These are phyloP conservation scores for Schizonepeta tenuifolia DNA, from an alignment of 257 asterid genomes.

Conservation along the genomic window DNA sequence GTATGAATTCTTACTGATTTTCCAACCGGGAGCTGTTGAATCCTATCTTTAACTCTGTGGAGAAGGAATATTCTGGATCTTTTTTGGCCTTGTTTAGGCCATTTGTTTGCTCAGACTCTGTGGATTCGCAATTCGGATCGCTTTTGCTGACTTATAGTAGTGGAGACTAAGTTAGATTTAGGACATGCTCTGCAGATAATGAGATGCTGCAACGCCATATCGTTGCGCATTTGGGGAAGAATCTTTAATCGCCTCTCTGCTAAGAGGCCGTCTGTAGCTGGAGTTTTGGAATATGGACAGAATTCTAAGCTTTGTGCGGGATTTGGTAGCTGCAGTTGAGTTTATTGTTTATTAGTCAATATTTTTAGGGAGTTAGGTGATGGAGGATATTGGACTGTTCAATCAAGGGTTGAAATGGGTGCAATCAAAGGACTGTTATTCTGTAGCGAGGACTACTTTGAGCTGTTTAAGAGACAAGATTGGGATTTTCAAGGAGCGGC, in stretches of 20 bases:
- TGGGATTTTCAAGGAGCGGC: slow-evolving; percentile 75
- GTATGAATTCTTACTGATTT: slow-evolving; percentile 32
- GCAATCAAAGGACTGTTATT: slow-evolving; percentile 78
- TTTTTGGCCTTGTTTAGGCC: slow-evolving; percentile 37
- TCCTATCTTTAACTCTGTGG: slow-evolving; percentile 37
- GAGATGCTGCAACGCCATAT: slow-evolving; percentile 36
- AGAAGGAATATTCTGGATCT: slow-evolving; percentile 71
- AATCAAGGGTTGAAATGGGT: slow-evolving; percentile 91
- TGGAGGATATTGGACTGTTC: slow-evolving; percentile 98
- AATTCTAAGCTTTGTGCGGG: slow-evolving; percentile 21
- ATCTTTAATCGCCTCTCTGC: slow-evolving; percentile 31
- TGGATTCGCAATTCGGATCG: slow-evolving; percentile 44
- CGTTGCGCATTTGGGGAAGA: slow-evolving; percentile 37
- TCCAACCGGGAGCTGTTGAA: slow-evolving; percentile 29
- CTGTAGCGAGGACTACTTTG: slow-evolving; percentile 55
- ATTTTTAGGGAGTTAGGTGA: slow-evolving; percentile 38
- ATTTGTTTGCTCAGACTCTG: slow-evolving; percentile 35
- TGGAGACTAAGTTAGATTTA: slow-evolving; percentile 36
- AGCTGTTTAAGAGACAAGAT: slow-evolving; percentile 74
- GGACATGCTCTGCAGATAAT: slow-evolving; percentile 32
- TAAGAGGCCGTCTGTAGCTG: slow-evolving; percentile 34
- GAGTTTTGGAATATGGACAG: slow-evolving; percentile 29
- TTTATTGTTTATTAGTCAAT: slow-evolving; percentile 31
- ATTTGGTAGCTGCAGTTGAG: slow-evolving; percentile 30
- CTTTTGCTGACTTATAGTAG: slow-evolving; percentile 26